Evolutionary conservation across 1,284 basidiomycete genomes (phyloP), one percentile per base, ranked within the genome.

Genomic region (Malassezia nana): DNA sequence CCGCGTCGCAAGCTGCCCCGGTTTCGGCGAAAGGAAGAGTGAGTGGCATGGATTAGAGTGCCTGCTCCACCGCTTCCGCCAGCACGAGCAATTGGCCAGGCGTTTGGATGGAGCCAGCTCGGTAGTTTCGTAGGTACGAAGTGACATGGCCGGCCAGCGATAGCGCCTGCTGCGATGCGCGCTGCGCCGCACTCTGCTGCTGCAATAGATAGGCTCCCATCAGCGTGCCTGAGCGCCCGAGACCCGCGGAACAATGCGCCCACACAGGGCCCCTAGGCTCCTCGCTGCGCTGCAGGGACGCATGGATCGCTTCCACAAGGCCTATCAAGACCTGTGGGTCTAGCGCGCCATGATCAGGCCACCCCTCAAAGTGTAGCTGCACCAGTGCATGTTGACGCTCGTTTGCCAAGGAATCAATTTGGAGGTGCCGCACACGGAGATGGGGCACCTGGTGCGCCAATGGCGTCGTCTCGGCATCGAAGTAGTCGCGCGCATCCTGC

Each of bases 321-420:
- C 56, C 46, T 2, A 60, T 32, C n/a, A 71, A 44, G 10, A 56
- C 42, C 6, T 45, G 25, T 0, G 46, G 53, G 0, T 78, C 74
- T 20, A 87, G 85, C 4, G 86, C 80, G 38, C 86, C 85, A 60
- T 86, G 84, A 72, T 90, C 87, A 15, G 86, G 86, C 87, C 87
- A 90, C 2, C 82, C 80, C 12, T 78, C 76, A 63, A 84, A 87
- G 29, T 88, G 76, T 64, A 89, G 65, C 70, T 89, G 86, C 28
- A 79, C 80, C 68, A 89, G 65, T 2, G 43, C 25, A 13, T 55
- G 48, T 1, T 3, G 32, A 31, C 15, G 13, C 3, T 29, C 29
- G 12, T 45, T 13, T 12, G 3, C 30, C 31, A 47, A 12, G 1
- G 33, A 35, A 24, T 16, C 13, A 4, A 38, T 24, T 3, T 16